Evolutionary conservation across 441 rosid species (phyloP), one percentile per base, ranked within the genome.

Genomic region (Melastoma candidum): DNA sequence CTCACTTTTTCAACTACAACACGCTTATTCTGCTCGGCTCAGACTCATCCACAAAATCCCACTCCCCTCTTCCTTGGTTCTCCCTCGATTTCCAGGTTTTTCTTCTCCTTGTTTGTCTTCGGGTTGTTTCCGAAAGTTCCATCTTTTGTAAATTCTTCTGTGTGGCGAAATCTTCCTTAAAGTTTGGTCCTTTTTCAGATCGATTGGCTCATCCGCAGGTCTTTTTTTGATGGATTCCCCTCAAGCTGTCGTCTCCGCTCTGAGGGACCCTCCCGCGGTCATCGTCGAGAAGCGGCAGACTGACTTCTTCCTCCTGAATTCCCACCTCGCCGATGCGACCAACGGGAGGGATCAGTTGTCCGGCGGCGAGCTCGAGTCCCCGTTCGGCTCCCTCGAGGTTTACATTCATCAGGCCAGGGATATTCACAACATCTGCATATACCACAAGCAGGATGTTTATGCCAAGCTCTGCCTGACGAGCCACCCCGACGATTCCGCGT

Each of bases 381-480:
- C 55, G 67, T 60, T 89, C 27, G 97, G 99, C 36, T 63, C 68
- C 26, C 89, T 93, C 46, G 82, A 81, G 58, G 93, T 89, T 58
- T 79, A 60, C 71, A 65, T 93, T 12, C 96, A 89, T 68, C 89
- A 85, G 70, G 99, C 99, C n/a, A 78, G 99, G 67, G 99, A 93
- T 66, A 89, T 93, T 57, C 99, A 93, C 0, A 93, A 93, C 84
- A 83, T 93, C 66, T 93, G 99, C 84, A 93, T 93, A 72, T 93
- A 93, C 82, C 99, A 93, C 70, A 93, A 93, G 78, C 99, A 93
- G 76, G 99, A 93, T 69, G 99, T 93, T 59, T 93, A 93, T 74
- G 97, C 97, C 47, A 93, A 84, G 87, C 74, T 89, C 71, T 87
- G 94, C 67, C 74, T 93, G 52, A 89, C 95, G 26, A 77, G 79